Evolutionary conservation across 306 rosid genomes (phyloP).

Genomic region (Oemleria cerasiformis): DNA sequence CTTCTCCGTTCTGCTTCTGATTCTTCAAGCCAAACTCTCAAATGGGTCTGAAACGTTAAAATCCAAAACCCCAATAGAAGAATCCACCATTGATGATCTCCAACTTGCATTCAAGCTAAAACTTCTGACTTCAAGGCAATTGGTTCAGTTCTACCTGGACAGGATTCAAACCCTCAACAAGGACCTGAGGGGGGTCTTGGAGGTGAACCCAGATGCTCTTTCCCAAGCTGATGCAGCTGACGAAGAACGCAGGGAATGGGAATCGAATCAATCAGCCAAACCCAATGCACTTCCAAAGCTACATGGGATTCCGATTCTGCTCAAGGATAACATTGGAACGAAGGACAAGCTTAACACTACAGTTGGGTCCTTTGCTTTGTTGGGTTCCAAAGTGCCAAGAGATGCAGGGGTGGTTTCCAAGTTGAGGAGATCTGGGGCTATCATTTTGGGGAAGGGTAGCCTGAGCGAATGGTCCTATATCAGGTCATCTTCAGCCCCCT

Average conservation of each 20-base stretch:
- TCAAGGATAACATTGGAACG: constrained; percentile 66
- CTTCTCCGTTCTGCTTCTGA: neutral
- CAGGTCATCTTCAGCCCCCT: constrained; percentile 20
- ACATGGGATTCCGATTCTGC: constrained; percentile 63
- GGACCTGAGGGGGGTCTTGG: constrained; percentile 43
- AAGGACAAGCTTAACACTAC: constrained; percentile 68
- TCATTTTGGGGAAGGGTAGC: constrained; percentile 63
- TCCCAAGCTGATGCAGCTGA: constrained; percentile 52
- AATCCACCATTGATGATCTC: constrained; percentile 51
- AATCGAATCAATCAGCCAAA: neutral
- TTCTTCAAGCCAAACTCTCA: neutral
- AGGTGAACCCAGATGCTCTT: constrained; percentile 59
- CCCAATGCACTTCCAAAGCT: constrained; percentile 21
- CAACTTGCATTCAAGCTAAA: constrained; percentile 47
- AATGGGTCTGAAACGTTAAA: neutral
- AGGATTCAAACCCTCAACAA: constrained; percentile 40
- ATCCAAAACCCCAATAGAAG: constrained; percentile 23
- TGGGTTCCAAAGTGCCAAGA: constrained; percentile 56
- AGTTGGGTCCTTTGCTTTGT: constrained; percentile 58
- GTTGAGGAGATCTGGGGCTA: constrained; percentile 66
- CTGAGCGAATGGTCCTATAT: constrained; percentile 55
- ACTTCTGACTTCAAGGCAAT: constrained; percentile 50
- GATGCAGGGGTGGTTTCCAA: constrained; percentile 60
- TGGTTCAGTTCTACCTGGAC: constrained; percentile 52
- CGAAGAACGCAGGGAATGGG: constrained; percentile 24